Base-by-base conservation (phyloP, 768 basidiomycete genomes). In the Mrakia gelida region DNA sequence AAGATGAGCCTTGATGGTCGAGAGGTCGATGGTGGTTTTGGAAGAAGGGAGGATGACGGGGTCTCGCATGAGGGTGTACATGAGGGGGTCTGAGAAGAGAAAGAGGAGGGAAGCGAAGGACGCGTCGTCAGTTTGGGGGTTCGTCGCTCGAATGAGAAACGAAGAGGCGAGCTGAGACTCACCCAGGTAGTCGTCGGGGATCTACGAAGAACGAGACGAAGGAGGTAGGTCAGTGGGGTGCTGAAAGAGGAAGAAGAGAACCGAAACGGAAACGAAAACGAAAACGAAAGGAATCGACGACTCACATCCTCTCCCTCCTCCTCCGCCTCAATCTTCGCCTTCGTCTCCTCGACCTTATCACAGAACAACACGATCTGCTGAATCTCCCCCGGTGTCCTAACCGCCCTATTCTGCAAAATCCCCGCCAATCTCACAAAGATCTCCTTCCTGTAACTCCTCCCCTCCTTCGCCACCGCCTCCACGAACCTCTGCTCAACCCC, bases 151-250 rank as follows among this genome's bases (percentile, higher is more conserved):
- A 76, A 43, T n/a, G 54, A 10, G 3, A n/a, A 16, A 41, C 4
- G 8, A 76, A 2, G 4, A 38, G 43, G 26, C 13, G 34, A 30
- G 54, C 15, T 9, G 7, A 7, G 4, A 82, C 90, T 72, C 81
- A 94, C 95, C 95, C 71, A 95, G 84, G 87, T 92, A 98, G 83
- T 99, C 96, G 62, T 99, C 97, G 0, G 97, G 97, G 72, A 95
- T 85, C 28, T 98, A 52, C 2, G 18, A 0, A 68, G 49, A 52
- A 30, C 15, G 30, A 49, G 11, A 43, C 15, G 52, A 54, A 11
- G 3, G 13, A 6, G 52, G 52, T 3, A 54, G 13, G 59, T 59
- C 59, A 67, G 32, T 11, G 30, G 70, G 68, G 9, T 34, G 52
- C 5, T 18, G 1, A 52, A 28, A 10, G n/a, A 3, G 18, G 32